Percentiles rank a stretch among this genome's conserved stretches.
Conservation (phyloP, 805 yeast genomes). For the Komagataella pastoris region DNA sequence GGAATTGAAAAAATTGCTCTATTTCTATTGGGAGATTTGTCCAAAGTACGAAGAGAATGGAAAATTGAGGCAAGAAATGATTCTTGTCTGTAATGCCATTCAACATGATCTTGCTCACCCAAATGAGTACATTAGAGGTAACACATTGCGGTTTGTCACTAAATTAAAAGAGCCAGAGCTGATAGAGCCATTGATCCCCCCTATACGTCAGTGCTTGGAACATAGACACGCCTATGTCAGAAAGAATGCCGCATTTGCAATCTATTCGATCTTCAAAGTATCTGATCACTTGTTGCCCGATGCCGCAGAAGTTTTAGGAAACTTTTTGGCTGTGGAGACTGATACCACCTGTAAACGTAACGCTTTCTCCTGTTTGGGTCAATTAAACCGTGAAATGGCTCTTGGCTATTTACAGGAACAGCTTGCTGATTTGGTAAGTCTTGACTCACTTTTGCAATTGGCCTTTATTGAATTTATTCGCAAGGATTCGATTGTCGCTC, state of each 20-base stretch:
- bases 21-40: slow-evolving; percentile 96
- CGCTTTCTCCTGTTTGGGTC: slow-evolving; percentile 81
- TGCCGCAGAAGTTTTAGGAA: slow-evolving; percentile 73
- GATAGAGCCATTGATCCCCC: slow-evolving; percentile 89
- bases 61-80: slow-evolving; percentile 95
- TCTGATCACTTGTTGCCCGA: slow-evolving; percentile 88
- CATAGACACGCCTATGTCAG: slow-evolving; percentile 98
- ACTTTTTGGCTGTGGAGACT: slow-evolving; percentile 67
- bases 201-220: slow-evolving; percentile 80
- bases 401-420: slow-evolving; percentile 69
- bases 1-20: slow-evolving; percentile 81
- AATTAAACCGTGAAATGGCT: slow-evolving; percentile 75
- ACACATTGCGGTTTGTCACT: slow-evolving; percentile 81
- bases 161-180: slow-evolving; percentile 89
- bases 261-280: slow-evolving; percentile 67
- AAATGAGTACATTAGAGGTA: slow-evolving; percentile 92
- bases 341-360: slow-evolving; percentile 93
- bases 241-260: slow-evolving; percentile 90
- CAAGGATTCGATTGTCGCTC: slow-evolving; percentile 54
- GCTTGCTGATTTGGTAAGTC: slow-evolving; percentile 38
- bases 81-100: slow-evolving; percentile 93
- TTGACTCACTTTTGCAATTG: slow-evolving; percentile 79
- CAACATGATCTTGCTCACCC: slow-evolving; percentile 97
- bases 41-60: slow-evolving; percentile 84
- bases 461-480: slow-evolving; percentile 87